Evolutionary conservation across 2,329 filamentous ascomycete genomes (phyloP).

Genomic region (Neofusicoccum ribis): DNA sequence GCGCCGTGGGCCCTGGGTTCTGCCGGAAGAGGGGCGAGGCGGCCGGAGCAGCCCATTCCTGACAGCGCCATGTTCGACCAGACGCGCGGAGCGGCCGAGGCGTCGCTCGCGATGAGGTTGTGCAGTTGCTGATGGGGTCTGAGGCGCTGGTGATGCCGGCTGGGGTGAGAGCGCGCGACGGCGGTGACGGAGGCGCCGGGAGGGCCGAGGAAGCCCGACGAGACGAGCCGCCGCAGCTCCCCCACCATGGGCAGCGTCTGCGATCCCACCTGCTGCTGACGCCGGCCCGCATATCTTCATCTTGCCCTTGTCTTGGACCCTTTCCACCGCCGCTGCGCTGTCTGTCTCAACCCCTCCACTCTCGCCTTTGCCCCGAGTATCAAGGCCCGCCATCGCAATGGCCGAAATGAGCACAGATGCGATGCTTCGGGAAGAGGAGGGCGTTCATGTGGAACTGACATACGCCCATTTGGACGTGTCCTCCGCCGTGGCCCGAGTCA

Average conservation of each 20-base stretch:
- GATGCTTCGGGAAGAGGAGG: constrained; percentile 39
- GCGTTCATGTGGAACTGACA: constrained; percentile 69
- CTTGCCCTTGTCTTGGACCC: constrained; percentile 6
- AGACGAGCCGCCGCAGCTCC: not conserved
- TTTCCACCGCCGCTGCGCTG: not conserved
- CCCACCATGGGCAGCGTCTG: not conserved
- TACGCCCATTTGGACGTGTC: constrained; percentile 59
- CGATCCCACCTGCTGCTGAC: not conserved
- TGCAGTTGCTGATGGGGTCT: not conserved
- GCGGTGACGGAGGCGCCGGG: not conserved
- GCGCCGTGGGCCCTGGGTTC: not conserved
- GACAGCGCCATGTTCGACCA: not conserved
- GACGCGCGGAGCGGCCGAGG: not conserved
- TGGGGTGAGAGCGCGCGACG: not conserved
- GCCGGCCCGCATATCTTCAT: constrained; percentile 11
- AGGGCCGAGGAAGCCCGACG: not conserved
- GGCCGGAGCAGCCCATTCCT: constrained; percentile 1
- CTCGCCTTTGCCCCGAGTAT: not conserved
- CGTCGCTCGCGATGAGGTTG: not conserved
- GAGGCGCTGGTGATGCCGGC: not conserved
- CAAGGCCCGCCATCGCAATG: not conserved
- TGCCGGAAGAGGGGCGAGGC: not conserved
- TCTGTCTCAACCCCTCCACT: not conserved
- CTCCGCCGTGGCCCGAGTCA: constrained; percentile 64
- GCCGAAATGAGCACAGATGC: not conserved